Evolutionary conservation across 73 alveolate genomes (phyloP), one percentile per base, ranked within the genome.

Genomic region (Effrenium voratum): DNA sequence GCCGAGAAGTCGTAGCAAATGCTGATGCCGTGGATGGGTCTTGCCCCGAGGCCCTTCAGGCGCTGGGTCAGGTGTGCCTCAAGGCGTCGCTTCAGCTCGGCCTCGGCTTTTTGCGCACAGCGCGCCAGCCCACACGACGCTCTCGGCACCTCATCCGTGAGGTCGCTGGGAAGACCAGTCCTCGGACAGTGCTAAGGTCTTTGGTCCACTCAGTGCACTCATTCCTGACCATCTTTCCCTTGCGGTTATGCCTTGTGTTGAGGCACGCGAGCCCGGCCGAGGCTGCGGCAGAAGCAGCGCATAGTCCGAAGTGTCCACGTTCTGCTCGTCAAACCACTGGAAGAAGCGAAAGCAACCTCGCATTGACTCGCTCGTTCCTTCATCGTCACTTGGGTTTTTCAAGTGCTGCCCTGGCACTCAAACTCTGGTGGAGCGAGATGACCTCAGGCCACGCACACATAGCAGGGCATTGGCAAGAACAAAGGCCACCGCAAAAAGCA

Each of bases 301-400:
- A 36, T 90, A 90, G 87, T 90, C 97, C 13, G 97, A 90, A 76
- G 88, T 66, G 87, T 90, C 97, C 40, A 76, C 88, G 43, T 90
- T 90, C 45, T 30, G 57, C 76, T 68, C 97, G 32, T 90, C 97
- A 47, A 90, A 90, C 15, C 30, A 55, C 40, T 44, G 75, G 75
- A 46, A 75, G 88, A 90, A 90, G 47, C 45, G 10, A 1, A 68
- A n/a, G 55, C 97, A 90, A 46, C 97, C 97, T 90, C 41, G 13
- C 66, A 3, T 19, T 16, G 47, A 15, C 32, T 2, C 32, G 0
- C 19, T 72, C 49, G 50, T 13, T 0, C 24, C 45, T 34, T 34
- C n/a, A n/a, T n/a, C n/a, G n/a, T n/a, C n/a, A n/a, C n/a, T n/a
- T n/a, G n/a, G n/a, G n/a, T n/a, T n/a, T n/a, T n/a, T n/a, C n/a